Evolutionary conservation across 495 filamentous ascomycete species (phyloP), one percentile per base, ranked within the genome.

Genomic region (Penicillium chermesinum): DNA sequence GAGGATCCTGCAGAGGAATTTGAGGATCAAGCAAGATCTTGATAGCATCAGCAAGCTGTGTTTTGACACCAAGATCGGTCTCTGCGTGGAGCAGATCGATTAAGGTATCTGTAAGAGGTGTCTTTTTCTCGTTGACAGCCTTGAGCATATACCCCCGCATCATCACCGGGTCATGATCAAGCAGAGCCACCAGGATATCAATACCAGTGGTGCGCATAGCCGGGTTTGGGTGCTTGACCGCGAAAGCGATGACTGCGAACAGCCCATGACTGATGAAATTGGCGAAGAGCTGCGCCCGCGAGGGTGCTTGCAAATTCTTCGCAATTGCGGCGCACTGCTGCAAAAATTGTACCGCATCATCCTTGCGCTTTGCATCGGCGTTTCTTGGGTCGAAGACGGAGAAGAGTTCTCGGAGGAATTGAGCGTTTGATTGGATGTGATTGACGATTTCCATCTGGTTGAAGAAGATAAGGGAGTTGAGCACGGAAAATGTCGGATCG

Each of bases 401-500:
- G 67, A 97, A 98, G n/a, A 97, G 73, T 53, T 97, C 87, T 53
- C 81, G 84, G 16, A 97, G 71, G 64, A 94, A 96, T 7, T 67
- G 66, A 8, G 69, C 74, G 55, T 91, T 95, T 13, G 72, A 72
- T 64, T 96, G 91, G 18, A 98, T 77, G 67, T 96, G 88, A 56
- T 88, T 85, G 38, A 97, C 85, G 59, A 98, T 96, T 59, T 98
- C 93, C 53, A 97, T 91, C 71, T 98, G 93, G 65, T 96, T 90
- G 77, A 91, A 98, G 73, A 96, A 98, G 48, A 98, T 98, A 59
- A 97, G 77, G 37, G 89, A 95, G 72, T 97, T 98, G 46, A 98
- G 83, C 22, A 97, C 91, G 13, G 88, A 93, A 59, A 97, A 98
- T 21, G 93, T 98, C 46, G 91, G 93, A 61, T 98, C 93, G 65